phyloP scores from a whole-genome alignment of 2,329 filamentous ascomycete genomes.

The Blumeria graminis region DNA sequence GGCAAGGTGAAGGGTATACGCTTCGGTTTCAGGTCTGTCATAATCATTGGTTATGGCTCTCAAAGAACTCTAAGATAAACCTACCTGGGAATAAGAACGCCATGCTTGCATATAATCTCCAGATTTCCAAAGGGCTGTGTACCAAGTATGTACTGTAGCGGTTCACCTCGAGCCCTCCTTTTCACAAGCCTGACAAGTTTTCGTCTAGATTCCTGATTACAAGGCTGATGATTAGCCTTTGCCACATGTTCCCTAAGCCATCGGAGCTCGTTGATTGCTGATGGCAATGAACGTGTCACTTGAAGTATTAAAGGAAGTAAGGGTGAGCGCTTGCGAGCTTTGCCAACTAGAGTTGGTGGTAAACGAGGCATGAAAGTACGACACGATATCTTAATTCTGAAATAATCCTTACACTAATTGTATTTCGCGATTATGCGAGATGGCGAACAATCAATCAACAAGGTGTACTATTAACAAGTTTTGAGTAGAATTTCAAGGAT shows the following conservation, averaged over 20 bases:
- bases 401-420: too few species aligned
- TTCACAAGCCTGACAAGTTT: conserved; percentile 21
- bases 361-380: conserved; percentile 32
- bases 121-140: conserved; percentile 70
- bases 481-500: too few species aligned
- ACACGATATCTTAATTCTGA: too few species aligned
- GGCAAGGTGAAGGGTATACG: conserved; percentile 34
- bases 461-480: too few species aligned
- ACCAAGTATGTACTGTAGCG: conserved; percentile 75
- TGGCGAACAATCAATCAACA: too few species aligned
- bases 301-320: conserved; percentile 36
- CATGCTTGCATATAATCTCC: conserved; percentile 49
- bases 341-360: conserved; percentile 28
- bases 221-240: neutral
- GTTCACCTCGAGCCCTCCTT: conserved; percentile 35
- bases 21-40: conserved; percentile 40
- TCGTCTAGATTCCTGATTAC: conserved; percentile 4
- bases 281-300: conserved; percentile 35
- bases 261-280: conserved; percentile 42
- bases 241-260: conserved; percentile 42
- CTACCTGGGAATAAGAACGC: conserved; percentile 66
- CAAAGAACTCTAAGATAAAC: conserved; percentile 5
- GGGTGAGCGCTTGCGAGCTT: conserved; percentile 27
- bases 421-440: too few species aligned
- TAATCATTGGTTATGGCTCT: conserved; percentile 4